Percentiles rank a stretch among this genome's conserved stretches.
These are phyloP conservation scores for Tolypocladium guangdongense DNA, from an alignment of 2,329 filamentous ascomycete genomes.

Conservation along the genomic window DNA sequence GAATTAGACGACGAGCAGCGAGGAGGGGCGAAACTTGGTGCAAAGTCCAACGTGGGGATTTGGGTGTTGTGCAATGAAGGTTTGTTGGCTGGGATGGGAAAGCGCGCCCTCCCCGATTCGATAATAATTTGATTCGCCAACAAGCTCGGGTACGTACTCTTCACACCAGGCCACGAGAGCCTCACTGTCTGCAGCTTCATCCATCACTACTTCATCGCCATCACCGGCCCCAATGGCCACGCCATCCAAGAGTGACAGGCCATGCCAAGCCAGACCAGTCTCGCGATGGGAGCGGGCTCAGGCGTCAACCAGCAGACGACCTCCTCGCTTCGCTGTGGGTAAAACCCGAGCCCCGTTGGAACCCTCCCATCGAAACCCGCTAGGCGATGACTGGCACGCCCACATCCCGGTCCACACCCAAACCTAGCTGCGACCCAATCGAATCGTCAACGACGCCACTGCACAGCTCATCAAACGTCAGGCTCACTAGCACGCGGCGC, in stretches of 20 bases:
- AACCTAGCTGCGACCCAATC: not conserved
- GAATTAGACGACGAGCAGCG: not conserved
- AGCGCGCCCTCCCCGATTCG: not conserved
- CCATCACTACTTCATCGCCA: not conserved
- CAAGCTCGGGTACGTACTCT: too few species aligned
- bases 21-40: not conserved
- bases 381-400: too few species aligned
- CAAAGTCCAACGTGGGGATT: too few species aligned
- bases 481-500: not conserved
- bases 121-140: too few species aligned
- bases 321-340: too few species aligned
- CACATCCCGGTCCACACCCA: too few species aligned
- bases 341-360: too few species aligned
- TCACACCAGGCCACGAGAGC: not conserved
- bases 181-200: not conserved
- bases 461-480: not conserved
- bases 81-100: not conserved
- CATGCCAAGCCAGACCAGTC: too few species aligned
- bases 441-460: not conserved
- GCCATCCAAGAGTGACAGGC: not conserved
- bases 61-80: too few species aligned
- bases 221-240: not conserved
- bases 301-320: too few species aligned
- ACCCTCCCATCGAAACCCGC: too few species aligned
- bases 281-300: too few species aligned